Base-by-base conservation (phyloP, 306 rosid genomes). In the Macrotyloma uniflorum region DNA sequence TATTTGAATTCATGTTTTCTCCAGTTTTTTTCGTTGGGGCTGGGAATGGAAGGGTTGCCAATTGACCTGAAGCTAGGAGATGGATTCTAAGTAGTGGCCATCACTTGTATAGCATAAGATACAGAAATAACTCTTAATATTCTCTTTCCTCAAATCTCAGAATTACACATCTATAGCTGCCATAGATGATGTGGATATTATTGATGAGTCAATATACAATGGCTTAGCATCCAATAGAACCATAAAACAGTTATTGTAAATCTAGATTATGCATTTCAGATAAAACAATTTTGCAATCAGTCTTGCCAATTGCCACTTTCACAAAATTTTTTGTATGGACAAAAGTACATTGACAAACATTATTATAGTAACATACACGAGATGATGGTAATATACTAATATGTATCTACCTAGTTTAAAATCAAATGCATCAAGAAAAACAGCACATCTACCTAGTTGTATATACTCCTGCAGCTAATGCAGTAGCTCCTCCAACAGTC, bases 401-500 rank as follows among this genome's bases (percentile, higher is more conserved):
- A 58, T 59, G 73, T 47, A 65, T 6, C 53, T 49, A 72, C 28
- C 8, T 2, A 20, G 70, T 64, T 46, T 24, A 61, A 74, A 85
- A 64, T 54, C 55, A 77, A 53, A 62, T 61, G 80, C 64, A 79
- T 24, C 7, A 61, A 8, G 13, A 54, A 54, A 71, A 79, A 77
- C 45, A 82, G 67, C 42, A 55, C 10, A 74, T 63, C 42, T 75
- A 95, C 99, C 99, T 96, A 75, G 98, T 96, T 0, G 97, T 91
- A 86, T 96, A 95, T 83, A 95, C 93, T 67, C 99, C 99, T 10
- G 98, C 99, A 54, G 99, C 99, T 76, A 93, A 80, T 76, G 99
- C 99, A 38, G 99, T 96, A 72, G 87, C 98, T 86, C 99, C 99
- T 83, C 99, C 99, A 72, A 96, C 92, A 47, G 97, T 84, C 99